A percentile compares a stretch with the other conserved stretches of the same genome.
Conservation (phyloP, 345 rosid genomes). For the Excoecaria agallocha region DNA sequence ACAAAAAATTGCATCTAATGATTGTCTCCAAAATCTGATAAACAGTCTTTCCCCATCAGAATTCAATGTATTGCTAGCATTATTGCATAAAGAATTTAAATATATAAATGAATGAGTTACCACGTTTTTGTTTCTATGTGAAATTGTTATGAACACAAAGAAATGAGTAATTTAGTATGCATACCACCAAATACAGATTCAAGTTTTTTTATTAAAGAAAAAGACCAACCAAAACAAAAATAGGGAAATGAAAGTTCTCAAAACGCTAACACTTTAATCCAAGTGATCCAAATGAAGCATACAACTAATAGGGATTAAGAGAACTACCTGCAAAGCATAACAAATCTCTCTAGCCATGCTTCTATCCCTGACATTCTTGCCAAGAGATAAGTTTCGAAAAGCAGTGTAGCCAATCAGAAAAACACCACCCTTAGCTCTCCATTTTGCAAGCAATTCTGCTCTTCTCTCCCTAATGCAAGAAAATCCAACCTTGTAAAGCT, state of each 20-base stretch:
- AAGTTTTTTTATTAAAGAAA: neutral
- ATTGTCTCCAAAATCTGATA: neutral
- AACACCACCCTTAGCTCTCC: slow-evolving; percentile 92
- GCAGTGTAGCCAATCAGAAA: slow-evolving; percentile 88
- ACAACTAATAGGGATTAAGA: neutral
- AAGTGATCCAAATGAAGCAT: neutral
- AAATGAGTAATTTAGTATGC: too few species aligned
- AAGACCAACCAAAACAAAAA: neutral
- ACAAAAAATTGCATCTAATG: neutral
- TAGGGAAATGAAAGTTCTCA: neutral
- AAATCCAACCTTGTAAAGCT: slow-evolving; percentile 10
- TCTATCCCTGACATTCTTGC: slow-evolving; percentile 77
- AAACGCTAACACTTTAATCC: neutral
- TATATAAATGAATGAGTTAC: neutral
- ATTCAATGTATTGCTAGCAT: neutral
- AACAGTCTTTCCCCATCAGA: too few species aligned
- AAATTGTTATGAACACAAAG: neutral
- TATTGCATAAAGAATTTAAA: neutral
- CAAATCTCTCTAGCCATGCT: slow-evolving; percentile 64
- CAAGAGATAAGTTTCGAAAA: slow-evolving; percentile 86
- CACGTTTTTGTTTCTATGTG: neutral
- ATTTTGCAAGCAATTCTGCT: slow-evolving; percentile 69
- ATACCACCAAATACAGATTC: neutral
- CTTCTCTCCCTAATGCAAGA: slow-evolving; percentile 69
- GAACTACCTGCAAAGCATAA: slow-evolving; percentile 73